Percentiles rank a stretch among this genome's conserved stretches.
Conservation (phyloP, 768 basidiomycete genomes). For the Tricholoma sp. region DNA sequence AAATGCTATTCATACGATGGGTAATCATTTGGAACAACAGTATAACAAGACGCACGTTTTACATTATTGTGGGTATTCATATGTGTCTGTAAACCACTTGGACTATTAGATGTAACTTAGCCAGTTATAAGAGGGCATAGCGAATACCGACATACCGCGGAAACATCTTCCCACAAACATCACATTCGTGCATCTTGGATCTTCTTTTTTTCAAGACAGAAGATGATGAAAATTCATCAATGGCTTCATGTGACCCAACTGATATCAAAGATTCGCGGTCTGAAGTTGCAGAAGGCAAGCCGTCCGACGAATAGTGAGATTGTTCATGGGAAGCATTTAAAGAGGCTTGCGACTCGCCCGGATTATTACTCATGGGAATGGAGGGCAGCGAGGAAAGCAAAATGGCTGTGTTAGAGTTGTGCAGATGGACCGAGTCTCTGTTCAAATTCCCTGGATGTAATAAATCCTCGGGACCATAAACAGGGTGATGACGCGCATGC, state of each 20-base stretch:
- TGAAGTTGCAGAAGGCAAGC: slow-evolving; percentile 2
- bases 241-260: background rate
- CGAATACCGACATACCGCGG: slow-evolving; percentile 32
- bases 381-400: slow-evolving; percentile 19
- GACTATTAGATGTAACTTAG: slow-evolving; percentile 25
- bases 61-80: slow-evolving; percentile 54
- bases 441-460: background rate
- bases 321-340: background rate
- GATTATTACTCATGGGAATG: slow-evolving; percentile 36
- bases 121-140: background rate
- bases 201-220: slow-evolving; percentile 35
- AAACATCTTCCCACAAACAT: slow-evolving; percentile 46
- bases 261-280: slow-evolving; percentile 1
- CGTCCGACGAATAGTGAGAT: slow-evolving; percentile 1
- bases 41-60: slow-evolving; percentile 37
- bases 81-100: slow-evolving; percentile 52
- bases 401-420: background rate
- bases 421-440: background rate
- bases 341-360: slow-evolving; percentile 9
- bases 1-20: slow-evolving; percentile 29
- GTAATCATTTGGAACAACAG: background rate
- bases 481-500: background rate
- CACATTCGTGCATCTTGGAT: slow-evolving; percentile 51
- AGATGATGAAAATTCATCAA: background rate
- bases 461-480: background rate